Evolutionary conservation across 2,329 filamentous ascomycete species (phyloP).

Genomic region (Phaeomoniella chlamydospora): DNA sequence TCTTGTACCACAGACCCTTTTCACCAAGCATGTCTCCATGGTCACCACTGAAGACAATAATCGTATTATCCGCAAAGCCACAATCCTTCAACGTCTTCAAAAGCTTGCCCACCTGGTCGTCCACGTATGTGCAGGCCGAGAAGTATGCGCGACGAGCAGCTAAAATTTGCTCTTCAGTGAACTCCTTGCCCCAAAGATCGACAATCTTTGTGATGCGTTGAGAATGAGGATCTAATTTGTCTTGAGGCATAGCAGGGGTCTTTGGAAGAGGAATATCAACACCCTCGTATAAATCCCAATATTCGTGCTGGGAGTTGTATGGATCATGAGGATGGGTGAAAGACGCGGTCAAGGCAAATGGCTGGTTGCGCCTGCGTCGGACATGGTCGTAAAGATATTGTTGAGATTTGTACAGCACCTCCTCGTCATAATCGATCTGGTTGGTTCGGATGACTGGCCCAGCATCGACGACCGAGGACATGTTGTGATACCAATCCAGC

Average conservation of each 20-base stretch:
- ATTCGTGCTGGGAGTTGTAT: slow-evolving; percentile 86
- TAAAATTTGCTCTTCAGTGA: slow-evolving; percentile 75
- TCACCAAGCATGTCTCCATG: slow-evolving; percentile 95
- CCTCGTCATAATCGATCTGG: slow-evolving; percentile 90
- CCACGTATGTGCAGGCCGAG: slow-evolving; percentile 83
- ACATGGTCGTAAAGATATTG: slow-evolving; percentile 88
- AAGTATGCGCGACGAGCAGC: slow-evolving; percentile 80
- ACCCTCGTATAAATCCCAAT: slow-evolving; percentile 82
- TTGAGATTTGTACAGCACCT: slow-evolving; percentile 82
- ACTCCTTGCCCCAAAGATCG: slow-evolving; percentile 71
- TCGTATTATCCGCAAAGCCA: slow-evolving; percentile 68
- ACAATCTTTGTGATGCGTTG: slow-evolving; percentile 75
- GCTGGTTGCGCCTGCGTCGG: slow-evolving; percentile 60
- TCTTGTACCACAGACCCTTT: slow-evolving; percentile 87
- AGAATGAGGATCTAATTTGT: slow-evolving; percentile 75
- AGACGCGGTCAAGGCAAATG: slow-evolving; percentile 82
- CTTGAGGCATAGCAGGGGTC: slow-evolving; percentile 55
- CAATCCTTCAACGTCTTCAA: slow-evolving; percentile 66
- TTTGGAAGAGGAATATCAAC: slow-evolving; percentile 77
- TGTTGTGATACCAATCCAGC: slow-evolving; percentile 93
- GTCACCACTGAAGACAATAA: slow-evolving; percentile 83
- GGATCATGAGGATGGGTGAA: slow-evolving; percentile 91
- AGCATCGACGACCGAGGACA: slow-evolving; percentile 81
- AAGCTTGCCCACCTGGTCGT: slow-evolving; percentile 78
- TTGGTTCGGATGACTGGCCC: slow-evolving; percentile 82